A percentile compares a stretch with the other conserved stretches of the same genome.
Evolutionary conservation across 805 yeast genomes (phyloP).

Genomic region (Priceomyces fermenticarens): DNA sequence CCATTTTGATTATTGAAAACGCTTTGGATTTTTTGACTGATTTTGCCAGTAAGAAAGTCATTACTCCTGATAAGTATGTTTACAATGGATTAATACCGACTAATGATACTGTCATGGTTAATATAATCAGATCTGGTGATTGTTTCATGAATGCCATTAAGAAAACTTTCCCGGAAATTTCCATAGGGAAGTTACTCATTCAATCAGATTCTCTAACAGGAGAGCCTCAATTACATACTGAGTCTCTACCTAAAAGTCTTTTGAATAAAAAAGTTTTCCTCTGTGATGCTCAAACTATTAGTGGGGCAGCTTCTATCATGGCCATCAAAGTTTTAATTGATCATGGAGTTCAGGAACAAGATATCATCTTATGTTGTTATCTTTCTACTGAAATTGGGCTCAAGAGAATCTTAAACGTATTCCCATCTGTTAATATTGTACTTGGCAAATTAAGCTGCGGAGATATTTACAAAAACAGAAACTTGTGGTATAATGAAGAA

Average conservation of each 20-base stretch:
- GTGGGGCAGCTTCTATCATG: slow-evolving; percentile 95
- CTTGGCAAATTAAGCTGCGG: slow-evolving; percentile 61
- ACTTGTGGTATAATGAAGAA: slow-evolving; percentile 27
- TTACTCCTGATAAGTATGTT: slow-evolving; percentile 17
- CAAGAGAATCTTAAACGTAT: slow-evolving; percentile 69
- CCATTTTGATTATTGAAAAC: slow-evolving; percentile 62
- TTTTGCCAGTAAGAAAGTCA: slow-evolving; percentile 31
- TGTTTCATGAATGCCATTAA: slow-evolving; percentile 80
- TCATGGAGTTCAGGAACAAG: slow-evolving; percentile 61
- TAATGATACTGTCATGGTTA: slow-evolving; percentile 65
- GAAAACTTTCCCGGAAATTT: slow-evolving; percentile 72
- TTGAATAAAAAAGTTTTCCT: slow-evolving; percentile 51
- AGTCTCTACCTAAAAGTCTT: slow-evolving; percentile 53
- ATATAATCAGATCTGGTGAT: slow-evolving; percentile 87
- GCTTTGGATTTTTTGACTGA: slow-evolving; percentile 58
- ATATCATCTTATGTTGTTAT: slow-evolving; percentile 68
- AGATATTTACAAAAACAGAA: slow-evolving; percentile 8
- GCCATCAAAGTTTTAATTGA: slow-evolving; percentile 85
- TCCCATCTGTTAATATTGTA: slow-evolving; percentile 64
- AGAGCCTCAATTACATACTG: slow-evolving; percentile 89
- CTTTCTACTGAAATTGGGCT: slow-evolving; percentile 78
- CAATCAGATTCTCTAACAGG: slow-evolving; percentile 89
- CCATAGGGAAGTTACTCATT: slow-evolving; percentile 79
- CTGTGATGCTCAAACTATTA: slow-evolving; percentile 82
- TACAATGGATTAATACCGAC: slow-evolving; percentile 41